Conservation (phyloP, 2,329 filamentous ascomycete genomes). For the Atkinsonella hypoxylon region DNA sequence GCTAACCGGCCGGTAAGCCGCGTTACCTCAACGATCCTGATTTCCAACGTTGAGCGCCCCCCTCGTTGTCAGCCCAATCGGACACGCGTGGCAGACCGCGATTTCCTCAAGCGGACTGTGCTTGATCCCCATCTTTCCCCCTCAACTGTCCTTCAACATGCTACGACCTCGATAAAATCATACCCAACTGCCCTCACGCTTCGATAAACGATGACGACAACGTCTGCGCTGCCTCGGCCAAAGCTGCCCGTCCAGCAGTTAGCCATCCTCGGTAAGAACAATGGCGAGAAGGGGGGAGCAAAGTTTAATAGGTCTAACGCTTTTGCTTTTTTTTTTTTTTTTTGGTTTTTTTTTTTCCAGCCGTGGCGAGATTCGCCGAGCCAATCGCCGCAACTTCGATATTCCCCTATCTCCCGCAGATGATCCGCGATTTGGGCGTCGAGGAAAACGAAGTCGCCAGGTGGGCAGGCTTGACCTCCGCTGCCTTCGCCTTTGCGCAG, state of each 20-base stretch:
- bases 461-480: slow-evolving; percentile 67
- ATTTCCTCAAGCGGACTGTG: no score
- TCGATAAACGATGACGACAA: slow-evolving; percentile 5
- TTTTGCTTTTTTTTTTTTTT: no score
- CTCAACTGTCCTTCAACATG: no score
- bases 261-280: slow-evolving; percentile 56
- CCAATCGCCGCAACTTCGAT: slow-evolving; percentile 62
- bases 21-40: no score
- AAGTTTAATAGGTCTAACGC: no score
- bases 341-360: slow-evolving; percentile 35
- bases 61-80: no score
- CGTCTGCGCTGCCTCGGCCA: slow-evolving; percentile 21
- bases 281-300: background rate
- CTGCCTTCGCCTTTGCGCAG: slow-evolving; percentile 61
- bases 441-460: slow-evolving; percentile 60
- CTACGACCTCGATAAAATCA: no score
- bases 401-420: slow-evolving; percentile 62
- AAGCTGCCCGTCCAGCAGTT: slow-evolving; percentile 69
- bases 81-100: no score
- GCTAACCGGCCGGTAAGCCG: no score
- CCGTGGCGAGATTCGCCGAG: slow-evolving; percentile 68
- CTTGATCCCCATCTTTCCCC: no score
- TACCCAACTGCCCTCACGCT: no score
- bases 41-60: no score
- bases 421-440: slow-evolving; percentile 71